These are phyloP conservation scores for Phytophthora tubulina DNA, from an alignment of 352 stramenopile species.

Conservation along the genomic window DNA sequence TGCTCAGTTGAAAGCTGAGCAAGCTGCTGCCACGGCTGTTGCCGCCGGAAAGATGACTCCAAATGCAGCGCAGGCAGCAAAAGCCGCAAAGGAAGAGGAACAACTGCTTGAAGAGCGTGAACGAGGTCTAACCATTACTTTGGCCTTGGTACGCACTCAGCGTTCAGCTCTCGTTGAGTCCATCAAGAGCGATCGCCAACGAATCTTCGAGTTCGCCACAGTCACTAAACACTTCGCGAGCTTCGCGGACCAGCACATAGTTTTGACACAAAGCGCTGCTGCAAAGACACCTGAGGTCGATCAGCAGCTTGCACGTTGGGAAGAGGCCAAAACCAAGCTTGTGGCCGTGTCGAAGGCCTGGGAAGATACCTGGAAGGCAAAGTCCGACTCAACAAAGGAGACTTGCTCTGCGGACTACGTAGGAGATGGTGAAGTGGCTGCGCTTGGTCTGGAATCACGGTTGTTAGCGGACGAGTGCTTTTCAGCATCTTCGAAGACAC, in stretches of 20 bases:
- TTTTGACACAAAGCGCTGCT: constrained; percentile 11
- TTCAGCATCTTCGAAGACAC: constrained; percentile 59
- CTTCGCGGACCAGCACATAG: constrained; percentile 58
- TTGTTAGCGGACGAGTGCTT: constrained; percentile 69
- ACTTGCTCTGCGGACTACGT: constrained; percentile 42
- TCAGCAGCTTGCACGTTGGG: constrained; percentile 43
- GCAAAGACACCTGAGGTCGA: constrained; percentile 18
- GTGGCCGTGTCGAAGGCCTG: constrained; percentile 43
- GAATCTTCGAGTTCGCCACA: constrained; percentile 70
- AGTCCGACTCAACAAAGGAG: constrained; percentile 15
- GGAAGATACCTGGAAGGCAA: constrained; percentile 44
- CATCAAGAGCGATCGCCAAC: constrained; percentile 70
- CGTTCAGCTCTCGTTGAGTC: constrained; percentile 58
- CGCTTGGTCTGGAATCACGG: constrained; percentile 71
- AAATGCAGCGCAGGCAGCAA: constrained; percentile 24
- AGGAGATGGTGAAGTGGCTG: constrained; percentile 52
- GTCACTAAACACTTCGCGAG: constrained; percentile 61
- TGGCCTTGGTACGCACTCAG: constrained; percentile 72
- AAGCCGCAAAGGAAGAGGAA: constrained; percentile 60
- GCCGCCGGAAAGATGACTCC: constrained; percentile 21
- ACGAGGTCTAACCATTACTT: constrained; percentile 79
- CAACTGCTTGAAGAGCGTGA: constrained; percentile 81
- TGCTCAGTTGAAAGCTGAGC: constrained; percentile 48
- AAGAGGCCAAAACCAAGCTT: constrained; percentile 46
- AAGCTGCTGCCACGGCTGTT: constrained; percentile 16